Evolutionary conservation across 371 early-diverging fungal species (phyloP).

Genomic region (Mortierella sp.): DNA sequence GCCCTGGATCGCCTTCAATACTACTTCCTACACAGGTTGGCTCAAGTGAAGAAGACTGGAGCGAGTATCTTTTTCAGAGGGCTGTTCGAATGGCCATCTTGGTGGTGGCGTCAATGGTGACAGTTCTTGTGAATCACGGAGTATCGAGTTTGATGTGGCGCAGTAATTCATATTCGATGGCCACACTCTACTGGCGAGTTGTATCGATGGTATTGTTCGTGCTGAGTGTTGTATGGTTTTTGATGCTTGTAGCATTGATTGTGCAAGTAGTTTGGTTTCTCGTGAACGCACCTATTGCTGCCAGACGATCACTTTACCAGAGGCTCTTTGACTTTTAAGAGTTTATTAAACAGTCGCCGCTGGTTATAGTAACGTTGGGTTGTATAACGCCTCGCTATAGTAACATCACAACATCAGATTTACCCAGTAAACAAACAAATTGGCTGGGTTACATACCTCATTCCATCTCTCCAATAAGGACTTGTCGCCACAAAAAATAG

Average conservation of each 20-base stretch:
- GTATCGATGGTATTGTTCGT: constrained; percentile 21
- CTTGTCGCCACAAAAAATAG: too few relatives aligned
- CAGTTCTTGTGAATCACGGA: constrained; percentile 16
- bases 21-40: not conserved
- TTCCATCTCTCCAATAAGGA: too few relatives aligned
- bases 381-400: too few relatives aligned
- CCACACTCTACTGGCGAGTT: constrained; percentile 24
- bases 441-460: too few relatives aligned
- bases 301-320: constrained; percentile 24
- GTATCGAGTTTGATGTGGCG: constrained; percentile 15
- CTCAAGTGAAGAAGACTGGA: constrained; percentile 29
- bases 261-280: constrained; percentile 40
- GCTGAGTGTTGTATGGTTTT: constrained; percentile 26
- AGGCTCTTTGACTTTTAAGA: constrained; percentile 30
- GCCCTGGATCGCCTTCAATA: not conserved
- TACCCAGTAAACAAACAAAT: too few relatives aligned
- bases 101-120: constrained; percentile 3
- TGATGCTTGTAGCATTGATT: constrained; percentile 24
- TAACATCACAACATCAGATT: too few relatives aligned
- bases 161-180: constrained; percentile 14
- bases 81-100: constrained; percentile 21
- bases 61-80: constrained; percentile 29
- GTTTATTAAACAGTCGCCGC: not conserved
- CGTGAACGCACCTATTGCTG: constrained; percentile 16
- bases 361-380: too few relatives aligned